Conservation (phyloP, 371 early-diverging fungal genomes). For the Syncephalastrum contaminatum region DNA sequence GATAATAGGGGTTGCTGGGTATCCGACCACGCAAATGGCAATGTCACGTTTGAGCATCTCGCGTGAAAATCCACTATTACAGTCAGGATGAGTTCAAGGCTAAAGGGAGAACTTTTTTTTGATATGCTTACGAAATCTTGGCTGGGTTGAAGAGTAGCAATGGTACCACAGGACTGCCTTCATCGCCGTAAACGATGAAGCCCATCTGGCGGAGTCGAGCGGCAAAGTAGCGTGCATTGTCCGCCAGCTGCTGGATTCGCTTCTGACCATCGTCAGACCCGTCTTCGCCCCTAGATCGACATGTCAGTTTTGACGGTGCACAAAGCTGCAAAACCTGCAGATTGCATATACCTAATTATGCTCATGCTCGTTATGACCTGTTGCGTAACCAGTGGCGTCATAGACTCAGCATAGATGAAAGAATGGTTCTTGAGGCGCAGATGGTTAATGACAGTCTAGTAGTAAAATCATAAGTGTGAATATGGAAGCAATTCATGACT, state of each 20-base stretch:
- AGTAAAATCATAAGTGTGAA: background rate
- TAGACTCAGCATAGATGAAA: slow-evolving; percentile 91
- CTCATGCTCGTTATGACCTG: slow-evolving; percentile 92
- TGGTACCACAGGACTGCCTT: slow-evolving; percentile 97
- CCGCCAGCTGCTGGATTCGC: slow-evolving; percentile 80
- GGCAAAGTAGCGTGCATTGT: slow-evolving; percentile 90
- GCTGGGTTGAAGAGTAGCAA: slow-evolving; percentile 96
- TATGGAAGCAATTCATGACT: background rate
- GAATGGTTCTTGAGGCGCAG: slow-evolving; percentile 83
- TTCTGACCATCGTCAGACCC: slow-evolving; percentile 80
- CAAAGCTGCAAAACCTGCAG: background rate
- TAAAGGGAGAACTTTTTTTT: background rate
- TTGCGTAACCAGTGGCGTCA: slow-evolving; percentile 88
- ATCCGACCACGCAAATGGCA: slow-evolving; percentile 98
- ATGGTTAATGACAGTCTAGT: slow-evolving; percentile 79
- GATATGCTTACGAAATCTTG: slow-evolving; percentile 85
- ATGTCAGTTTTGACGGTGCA: background rate
- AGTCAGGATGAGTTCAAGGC: background rate
- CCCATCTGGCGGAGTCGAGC: slow-evolving; percentile 83
- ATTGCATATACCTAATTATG: slow-evolving; percentile 58
- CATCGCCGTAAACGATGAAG: slow-evolving; percentile 94
- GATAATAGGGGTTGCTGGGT: slow-evolving; percentile 98
- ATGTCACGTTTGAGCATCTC: slow-evolving; percentile 90
- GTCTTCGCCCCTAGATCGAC: slow-evolving; percentile 73
- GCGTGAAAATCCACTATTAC: slow-evolving; percentile 84